Conservation (phyloP, 768 basidiomycete species). For the Termitomyces sp. region DNA sequence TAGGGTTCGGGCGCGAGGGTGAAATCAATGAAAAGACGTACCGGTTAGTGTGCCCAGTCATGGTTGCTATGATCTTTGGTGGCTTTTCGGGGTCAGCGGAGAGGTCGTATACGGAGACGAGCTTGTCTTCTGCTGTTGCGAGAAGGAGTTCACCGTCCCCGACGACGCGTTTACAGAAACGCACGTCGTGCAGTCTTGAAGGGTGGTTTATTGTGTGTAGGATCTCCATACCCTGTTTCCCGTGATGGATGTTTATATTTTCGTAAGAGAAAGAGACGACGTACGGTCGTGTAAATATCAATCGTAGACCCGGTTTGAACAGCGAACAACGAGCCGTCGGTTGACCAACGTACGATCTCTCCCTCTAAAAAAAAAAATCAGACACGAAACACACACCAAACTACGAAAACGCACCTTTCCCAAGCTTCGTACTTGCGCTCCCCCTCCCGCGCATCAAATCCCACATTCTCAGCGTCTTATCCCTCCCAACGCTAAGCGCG, state of each 20-base stretch:
- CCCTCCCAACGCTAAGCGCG: slow-evolving; percentile 87
- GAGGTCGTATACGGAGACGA: slow-evolving; percentile 73
- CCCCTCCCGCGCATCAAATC: slow-evolving; percentile 95
- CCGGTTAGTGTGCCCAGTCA: slow-evolving; percentile 88
- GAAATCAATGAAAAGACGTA: slow-evolving; percentile 28
- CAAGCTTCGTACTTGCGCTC: slow-evolving; percentile 83
- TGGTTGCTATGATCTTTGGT: slow-evolving; percentile 62
- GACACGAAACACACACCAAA: background rate
- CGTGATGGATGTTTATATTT: background rate
- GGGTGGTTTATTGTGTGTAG: slow-evolving; percentile 72
- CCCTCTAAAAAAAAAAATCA: slow-evolving; percentile 54
- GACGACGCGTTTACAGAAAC: slow-evolving; percentile 62
- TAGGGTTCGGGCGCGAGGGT: background rate
- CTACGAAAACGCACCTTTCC: slow-evolving; percentile 57
- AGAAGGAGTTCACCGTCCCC: slow-evolving; percentile 68
- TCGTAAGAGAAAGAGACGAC: slow-evolving; percentile 4
- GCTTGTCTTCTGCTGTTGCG: slow-evolving; percentile 88
- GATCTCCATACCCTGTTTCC: slow-evolving; percentile 68
- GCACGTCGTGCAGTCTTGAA: slow-evolving; percentile 80
- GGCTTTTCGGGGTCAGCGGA: slow-evolving; percentile 36
- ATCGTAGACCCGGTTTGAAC: slow-evolving; percentile 75
- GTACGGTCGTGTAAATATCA: slow-evolving; percentile 80
- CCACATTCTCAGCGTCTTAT: slow-evolving; percentile 94
- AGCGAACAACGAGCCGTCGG: slow-evolving; percentile 70
- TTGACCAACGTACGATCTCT: slow-evolving; percentile 88